These are phyloP conservation scores for Pseudopediastrum boryanum DNA, from an alignment of 139 green algal genomes.

Conservation along the genomic window DNA sequence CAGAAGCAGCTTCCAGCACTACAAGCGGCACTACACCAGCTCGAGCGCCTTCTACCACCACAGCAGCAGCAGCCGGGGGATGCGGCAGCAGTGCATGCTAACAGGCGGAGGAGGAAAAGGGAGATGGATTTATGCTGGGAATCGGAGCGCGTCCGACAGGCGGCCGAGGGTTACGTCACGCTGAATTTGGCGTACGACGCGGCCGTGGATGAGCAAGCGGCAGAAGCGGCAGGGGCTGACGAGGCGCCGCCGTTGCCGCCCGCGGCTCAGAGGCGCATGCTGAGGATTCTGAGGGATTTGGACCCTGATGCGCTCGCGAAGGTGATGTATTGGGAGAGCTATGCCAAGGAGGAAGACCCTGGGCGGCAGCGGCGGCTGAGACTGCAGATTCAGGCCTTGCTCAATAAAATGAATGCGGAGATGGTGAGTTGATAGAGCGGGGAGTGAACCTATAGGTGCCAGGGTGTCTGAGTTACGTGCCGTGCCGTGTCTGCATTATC, in stretches of 20 bases:
- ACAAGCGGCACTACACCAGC: neutral
- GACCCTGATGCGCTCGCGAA: constrained; percentile 23
- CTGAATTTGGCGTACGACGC: constrained; percentile 24
- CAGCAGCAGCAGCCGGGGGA: constrained; percentile 32
- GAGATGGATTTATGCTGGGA: neutral
- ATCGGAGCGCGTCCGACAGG: neutral
- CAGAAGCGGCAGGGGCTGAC: neutral
- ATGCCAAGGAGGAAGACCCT: neutral
- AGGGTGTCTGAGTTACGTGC: too few species aligned
- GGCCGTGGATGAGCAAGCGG: constrained; percentile 25
- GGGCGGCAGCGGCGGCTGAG: neutral
- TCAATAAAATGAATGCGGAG: constrained; percentile 15
- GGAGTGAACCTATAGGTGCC: too few species aligned
- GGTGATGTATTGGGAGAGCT: constrained; percentile 32
- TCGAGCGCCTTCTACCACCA: neutral
- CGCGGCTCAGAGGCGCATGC: constrained; percentile 23
- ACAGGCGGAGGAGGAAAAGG: neutral
- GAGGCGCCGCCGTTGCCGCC: neutral
- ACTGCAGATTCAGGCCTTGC: neutral
- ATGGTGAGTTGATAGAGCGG: constrained; percentile 8
- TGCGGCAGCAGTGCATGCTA: neutral
- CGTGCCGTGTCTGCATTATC: too few species aligned
- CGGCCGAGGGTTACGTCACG: constrained; percentile 3
- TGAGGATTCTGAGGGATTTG: constrained; percentile 35
- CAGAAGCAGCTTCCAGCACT: constrained; percentile 4